Conservation (phyloP, 805 yeast genomes). For the Sugiyamaella floridensis region DNA sequence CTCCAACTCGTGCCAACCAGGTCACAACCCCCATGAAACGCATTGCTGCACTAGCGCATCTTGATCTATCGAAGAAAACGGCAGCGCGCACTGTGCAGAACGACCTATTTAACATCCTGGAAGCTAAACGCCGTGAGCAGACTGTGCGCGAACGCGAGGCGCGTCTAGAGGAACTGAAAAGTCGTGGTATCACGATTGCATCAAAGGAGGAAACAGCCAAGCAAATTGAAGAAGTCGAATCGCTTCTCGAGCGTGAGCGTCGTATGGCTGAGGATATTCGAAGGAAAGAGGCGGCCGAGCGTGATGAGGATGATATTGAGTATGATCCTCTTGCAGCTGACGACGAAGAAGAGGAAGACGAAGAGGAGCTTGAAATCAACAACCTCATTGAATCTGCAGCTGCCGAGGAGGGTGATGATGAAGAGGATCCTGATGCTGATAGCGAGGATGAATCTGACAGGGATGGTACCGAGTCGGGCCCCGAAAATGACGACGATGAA, state of each 20-base stretch:
- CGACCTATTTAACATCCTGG: slow-evolving; percentile 7
- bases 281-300: slow-evolving; percentile 12
- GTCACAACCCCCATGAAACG: slow-evolving; percentile 6
- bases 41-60: slow-evolving; percentile 12
- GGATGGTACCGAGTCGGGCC: slow-evolving; percentile 4
- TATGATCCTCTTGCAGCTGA: slow-evolving; percentile 5
- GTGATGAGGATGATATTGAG: slow-evolving; percentile 9
- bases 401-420: slow-evolving; percentile 9
- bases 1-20: slow-evolving; percentile 11
- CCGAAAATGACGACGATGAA: too few species aligned
- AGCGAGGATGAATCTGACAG: slow-evolving; percentile 5
- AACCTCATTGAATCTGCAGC: background rate
- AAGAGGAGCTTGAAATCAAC: slow-evolving; percentile 5
- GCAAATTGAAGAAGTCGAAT: slow-evolving; percentile 19
- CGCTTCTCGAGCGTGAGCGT: slow-evolving; percentile 17
- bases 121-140: slow-evolving; percentile 17
- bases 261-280: slow-evolving; percentile 18
- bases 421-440: slow-evolving; percentile 7
- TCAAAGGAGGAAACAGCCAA: slow-evolving; percentile 14
- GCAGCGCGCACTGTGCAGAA: background rate
- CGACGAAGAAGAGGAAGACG: slow-evolving; percentile 4
- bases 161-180: slow-evolving; percentile 13
- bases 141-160: slow-evolving; percentile 14
- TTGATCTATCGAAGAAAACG: slow-evolving; percentile 2
- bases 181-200: slow-evolving; percentile 15